These are phyloP conservation scores for Claviceps capensis DNA, from an alignment of 2,329 filamentous ascomycete genomes.

Conservation along the genomic window DNA sequence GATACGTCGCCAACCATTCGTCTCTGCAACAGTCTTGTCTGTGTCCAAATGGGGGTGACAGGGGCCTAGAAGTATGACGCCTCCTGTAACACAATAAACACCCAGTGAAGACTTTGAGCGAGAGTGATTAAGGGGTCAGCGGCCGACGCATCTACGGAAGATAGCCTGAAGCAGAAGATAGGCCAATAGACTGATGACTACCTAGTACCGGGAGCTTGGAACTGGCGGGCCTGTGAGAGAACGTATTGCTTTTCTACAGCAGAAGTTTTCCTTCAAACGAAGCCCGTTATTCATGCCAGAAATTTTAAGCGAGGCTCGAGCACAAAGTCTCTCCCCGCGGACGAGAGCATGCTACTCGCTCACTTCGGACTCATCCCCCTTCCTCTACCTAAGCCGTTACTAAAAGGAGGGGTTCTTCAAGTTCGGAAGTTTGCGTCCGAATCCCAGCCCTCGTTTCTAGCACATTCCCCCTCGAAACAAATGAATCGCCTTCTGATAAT, in stretches of 20 bases:
- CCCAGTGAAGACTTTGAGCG: too few relatives aligned
- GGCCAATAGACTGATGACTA: background rate
- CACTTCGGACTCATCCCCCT: background rate
- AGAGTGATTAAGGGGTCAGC: background rate
- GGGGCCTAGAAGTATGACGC: background rate
- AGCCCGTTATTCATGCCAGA: background rate
- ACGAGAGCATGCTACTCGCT: background rate
- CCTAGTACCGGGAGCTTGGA: background rate
- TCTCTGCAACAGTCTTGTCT: background rate
- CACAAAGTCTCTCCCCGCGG: background rate
- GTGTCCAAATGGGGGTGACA: background rate
- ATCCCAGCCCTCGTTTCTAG: background rate
- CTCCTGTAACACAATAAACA: too few relatives aligned
- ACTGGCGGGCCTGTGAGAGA: background rate
- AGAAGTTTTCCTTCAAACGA: too few relatives aligned
- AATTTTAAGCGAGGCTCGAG: background rate
- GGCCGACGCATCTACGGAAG: background rate
- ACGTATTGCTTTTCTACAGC: background rate
- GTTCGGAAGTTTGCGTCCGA: background rate
- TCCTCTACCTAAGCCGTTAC: too few relatives aligned
- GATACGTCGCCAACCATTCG: background rate
- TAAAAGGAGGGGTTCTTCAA: background rate
- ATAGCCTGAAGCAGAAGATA: background rate
- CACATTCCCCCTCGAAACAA: background rate
- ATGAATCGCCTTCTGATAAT: background rate